Conservation (phyloP, 352 stramenopile genomes). For the Lagenidium sp. region DNA sequence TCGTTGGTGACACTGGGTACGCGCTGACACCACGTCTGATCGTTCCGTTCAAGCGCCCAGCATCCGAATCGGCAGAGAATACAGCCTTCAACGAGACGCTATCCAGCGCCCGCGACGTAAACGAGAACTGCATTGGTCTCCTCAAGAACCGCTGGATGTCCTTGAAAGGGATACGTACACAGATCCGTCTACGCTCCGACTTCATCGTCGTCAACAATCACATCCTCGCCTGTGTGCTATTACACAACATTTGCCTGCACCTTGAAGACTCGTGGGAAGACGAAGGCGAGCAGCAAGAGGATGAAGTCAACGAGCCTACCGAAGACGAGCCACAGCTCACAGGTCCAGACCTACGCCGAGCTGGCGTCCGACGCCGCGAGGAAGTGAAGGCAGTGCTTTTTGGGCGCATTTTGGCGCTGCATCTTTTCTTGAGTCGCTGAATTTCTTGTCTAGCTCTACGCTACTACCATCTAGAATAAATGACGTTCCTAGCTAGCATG, state of each 20-base stretch:
- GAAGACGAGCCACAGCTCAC: neutral
- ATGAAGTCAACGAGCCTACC: neutral
- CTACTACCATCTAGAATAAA: too few relatives aligned
- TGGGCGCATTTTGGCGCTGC: too few relatives aligned
- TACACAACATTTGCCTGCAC: conserved; percentile 2
- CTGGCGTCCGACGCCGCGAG: neutral
- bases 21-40: neutral
- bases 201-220: conserved; percentile 1
- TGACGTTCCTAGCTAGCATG: too few relatives aligned
- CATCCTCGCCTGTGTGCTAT: neutral
- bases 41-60: conserved; percentile 3
- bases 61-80: conserved; percentile 5
- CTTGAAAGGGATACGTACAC: conserved; percentile 8
- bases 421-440: too few relatives aligned
- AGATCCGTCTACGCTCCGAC: conserved; percentile 1
- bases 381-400: neutral
- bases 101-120: conserved; percentile 7
- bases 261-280: neutral
- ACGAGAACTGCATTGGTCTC: conserved; percentile 15
- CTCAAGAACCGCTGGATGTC: conserved; percentile 13
- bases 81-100: conserved; percentile 10
- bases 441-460: too few relatives aligned
- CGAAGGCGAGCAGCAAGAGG: too few relatives aligned
- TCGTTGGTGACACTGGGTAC: conserved; percentile 10
- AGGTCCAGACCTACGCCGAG: neutral